These are phyloP conservation scores for Lumnitzera racemosa DNA, from an alignment of 345 rosid genomes.

Conservation along the genomic window DNA sequence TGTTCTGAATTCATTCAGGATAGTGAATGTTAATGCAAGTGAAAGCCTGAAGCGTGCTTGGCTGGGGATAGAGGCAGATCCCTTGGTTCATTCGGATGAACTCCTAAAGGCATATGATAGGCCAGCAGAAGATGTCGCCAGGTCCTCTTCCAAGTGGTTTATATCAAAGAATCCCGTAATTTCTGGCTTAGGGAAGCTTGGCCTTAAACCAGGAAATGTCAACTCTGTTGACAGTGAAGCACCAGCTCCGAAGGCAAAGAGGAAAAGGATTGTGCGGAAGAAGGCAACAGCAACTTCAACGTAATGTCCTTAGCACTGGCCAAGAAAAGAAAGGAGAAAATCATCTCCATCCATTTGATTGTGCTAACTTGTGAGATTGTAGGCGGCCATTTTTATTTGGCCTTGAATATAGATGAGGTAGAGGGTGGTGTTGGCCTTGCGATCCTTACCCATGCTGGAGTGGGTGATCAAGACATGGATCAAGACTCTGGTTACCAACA, in stretches of 20 bases:
- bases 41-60: slow-evolving; percentile 73
- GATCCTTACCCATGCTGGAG: no score
- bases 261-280: slow-evolving; percentile 78
- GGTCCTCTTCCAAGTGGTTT: slow-evolving; percentile 65
- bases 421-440: no score
- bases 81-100: slow-evolving; percentile 59
- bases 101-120: slow-evolving; percentile 66
- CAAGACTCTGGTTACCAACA: no score
- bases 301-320: slow-evolving; percentile 3
- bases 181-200: slow-evolving; percentile 77
- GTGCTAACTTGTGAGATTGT: no score
- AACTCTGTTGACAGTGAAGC: slow-evolving; percentile 25
- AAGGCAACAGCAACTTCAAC: slow-evolving; percentile 49
- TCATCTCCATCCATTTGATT: no score
- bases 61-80: slow-evolving; percentile 89
- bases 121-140: slow-evolving; percentile 31
- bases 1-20: slow-evolving; percentile 30
- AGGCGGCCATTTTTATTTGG: no score
- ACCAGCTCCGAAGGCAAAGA: slow-evolving; percentile 50
- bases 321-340: no score
- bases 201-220: slow-evolving; percentile 50
- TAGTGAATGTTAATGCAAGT: slow-evolving; percentile 60
- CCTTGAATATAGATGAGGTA: no score
- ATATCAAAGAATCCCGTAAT: slow-evolving; percentile 70
- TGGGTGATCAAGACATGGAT: no score